phyloP scores from a whole-genome alignment of 805 yeast genomes.

The Schwanniomyces pseudopolymorphus region DNA sequence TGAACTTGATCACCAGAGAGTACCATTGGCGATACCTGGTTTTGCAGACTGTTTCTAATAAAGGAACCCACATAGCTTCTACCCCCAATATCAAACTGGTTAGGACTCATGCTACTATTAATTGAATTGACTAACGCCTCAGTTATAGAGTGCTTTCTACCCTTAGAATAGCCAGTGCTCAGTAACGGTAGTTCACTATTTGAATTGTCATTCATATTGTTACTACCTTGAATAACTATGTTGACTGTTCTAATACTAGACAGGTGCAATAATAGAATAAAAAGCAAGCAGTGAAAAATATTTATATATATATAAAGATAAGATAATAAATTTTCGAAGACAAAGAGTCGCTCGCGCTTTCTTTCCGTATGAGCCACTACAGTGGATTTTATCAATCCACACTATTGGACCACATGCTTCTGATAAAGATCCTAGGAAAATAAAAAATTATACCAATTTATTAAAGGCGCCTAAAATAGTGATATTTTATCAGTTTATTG shows the following conservation, averaged over 20 bases:
- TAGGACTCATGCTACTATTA: constrained; percentile 17
- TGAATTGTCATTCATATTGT: background rate
- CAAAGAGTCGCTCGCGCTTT: background rate
- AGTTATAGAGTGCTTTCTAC: constrained; percentile 13
- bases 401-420: background rate
- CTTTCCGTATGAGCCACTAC: background rate
- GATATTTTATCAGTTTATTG: background rate
- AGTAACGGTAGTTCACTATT: background rate
- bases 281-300: background rate
- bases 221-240: background rate
- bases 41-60: background rate
- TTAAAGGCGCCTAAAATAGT: too few relatives aligned
- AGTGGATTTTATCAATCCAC: background rate
- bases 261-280: background rate
- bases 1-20: constrained; percentile 51
- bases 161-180: background rate
- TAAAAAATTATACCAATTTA: background rate
- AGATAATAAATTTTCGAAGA: background rate
- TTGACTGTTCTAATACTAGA: background rate
- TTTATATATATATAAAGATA: background rate
- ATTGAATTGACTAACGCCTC: constrained; percentile 18
- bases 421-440: background rate
- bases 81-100: constrained; percentile 41
- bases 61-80: constrained; percentile 37
- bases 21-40: constrained; percentile 41